Percentiles rank a stretch among this genome's conserved stretches.
Evolutionary conservation across 1,284 basidiomycete genomes (phyloP).

Genomic region (Malassezia japonica): DNA sequence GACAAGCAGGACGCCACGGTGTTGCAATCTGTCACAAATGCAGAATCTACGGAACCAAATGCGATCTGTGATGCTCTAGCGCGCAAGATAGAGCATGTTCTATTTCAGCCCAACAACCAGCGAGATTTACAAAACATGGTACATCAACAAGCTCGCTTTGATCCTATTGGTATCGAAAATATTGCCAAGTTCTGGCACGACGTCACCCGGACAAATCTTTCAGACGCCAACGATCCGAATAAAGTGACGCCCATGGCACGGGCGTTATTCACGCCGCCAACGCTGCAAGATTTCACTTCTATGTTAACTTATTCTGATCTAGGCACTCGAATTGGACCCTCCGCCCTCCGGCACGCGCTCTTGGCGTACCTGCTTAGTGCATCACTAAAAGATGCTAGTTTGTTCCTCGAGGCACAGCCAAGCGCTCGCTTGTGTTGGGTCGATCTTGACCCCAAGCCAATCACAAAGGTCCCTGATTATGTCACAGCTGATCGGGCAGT

Average conservation of each 20-base stretch:
- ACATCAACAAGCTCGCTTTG: neutral
- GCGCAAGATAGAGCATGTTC: neutral
- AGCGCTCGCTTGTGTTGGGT: neutral
- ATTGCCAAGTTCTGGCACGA: conserved; percentile 1
- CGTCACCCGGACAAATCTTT: neutral
- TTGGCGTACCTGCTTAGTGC: conserved; percentile 9
- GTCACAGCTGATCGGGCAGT: neutral
- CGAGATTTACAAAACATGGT: neutral
- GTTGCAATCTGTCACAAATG: neutral
- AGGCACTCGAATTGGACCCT: too few relatives aligned
- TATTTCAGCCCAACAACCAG: neutral
- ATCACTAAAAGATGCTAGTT: conserved; percentile 10
- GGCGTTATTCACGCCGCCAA: neutral
- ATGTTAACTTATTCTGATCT: too few relatives aligned
- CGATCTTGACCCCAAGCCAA: conserved; percentile 11
- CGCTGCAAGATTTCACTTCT: neutral
- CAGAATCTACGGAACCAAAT: neutral
- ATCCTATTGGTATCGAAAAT: conserved; percentile 7
- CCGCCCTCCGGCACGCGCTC: too few relatives aligned
- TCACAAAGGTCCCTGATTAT: neutral
- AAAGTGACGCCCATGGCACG: neutral
- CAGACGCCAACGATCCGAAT: neutral
- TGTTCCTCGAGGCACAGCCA: neutral
- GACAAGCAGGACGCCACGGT: neutral
- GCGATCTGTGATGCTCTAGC: neutral